phyloP scores from a whole-genome alignment of 1,139 yeast genomes.

The Arxiozyma heterogenica region DNA sequence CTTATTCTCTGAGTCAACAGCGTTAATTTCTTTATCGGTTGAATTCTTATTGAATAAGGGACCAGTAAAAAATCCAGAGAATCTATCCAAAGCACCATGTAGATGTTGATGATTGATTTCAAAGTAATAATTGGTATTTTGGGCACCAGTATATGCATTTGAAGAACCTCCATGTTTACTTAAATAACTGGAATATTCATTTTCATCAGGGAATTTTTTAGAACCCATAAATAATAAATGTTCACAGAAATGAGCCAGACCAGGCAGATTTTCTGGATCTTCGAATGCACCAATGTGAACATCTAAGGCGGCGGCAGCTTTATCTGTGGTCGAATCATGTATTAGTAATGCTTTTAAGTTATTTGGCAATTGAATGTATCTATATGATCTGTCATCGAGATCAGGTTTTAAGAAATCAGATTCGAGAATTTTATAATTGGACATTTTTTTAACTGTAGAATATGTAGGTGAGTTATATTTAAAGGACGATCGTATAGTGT shows the following conservation, averaged over 20 bases:
- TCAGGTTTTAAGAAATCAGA: slow-evolving; percentile 44
- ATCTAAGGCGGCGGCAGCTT: slow-evolving; percentile 86
- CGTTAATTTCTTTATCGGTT: slow-evolving; percentile 85
- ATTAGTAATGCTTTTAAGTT: slow-evolving; percentile 66
- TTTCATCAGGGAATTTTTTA: slow-evolving; percentile 79
- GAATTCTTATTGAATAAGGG: slow-evolving; percentile 77
- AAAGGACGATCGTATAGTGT: not conserved
- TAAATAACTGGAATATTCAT: slow-evolving; percentile 72
- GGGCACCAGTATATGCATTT: slow-evolving; percentile 84
- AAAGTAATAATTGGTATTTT: slow-evolving; percentile 85
- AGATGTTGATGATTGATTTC: slow-evolving; percentile 69
- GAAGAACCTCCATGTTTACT: slow-evolving; percentile 60
- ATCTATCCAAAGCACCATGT: slow-evolving; percentile 83
- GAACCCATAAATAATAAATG: slow-evolving; percentile 97
- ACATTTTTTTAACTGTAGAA: not conserved
- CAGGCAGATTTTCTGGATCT: slow-evolving; percentile 67
- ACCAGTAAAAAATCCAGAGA: slow-evolving; percentile 80
- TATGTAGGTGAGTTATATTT: not conserved
- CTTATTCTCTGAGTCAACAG: slow-evolving; percentile 93
- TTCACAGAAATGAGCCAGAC: slow-evolving; percentile 95
- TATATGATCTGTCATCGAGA: slow-evolving; percentile 67
- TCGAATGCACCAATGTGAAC: slow-evolving; percentile 86
- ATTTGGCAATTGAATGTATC: slow-evolving; percentile 57
- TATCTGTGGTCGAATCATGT: slow-evolving; percentile 78
- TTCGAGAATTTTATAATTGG: slow-evolving; percentile 2